Evolutionary conservation across 2,329 filamentous ascomycete species (phyloP), one percentile per base, ranked within the genome.

Genomic region (Verticillium tricorpus): DNA sequence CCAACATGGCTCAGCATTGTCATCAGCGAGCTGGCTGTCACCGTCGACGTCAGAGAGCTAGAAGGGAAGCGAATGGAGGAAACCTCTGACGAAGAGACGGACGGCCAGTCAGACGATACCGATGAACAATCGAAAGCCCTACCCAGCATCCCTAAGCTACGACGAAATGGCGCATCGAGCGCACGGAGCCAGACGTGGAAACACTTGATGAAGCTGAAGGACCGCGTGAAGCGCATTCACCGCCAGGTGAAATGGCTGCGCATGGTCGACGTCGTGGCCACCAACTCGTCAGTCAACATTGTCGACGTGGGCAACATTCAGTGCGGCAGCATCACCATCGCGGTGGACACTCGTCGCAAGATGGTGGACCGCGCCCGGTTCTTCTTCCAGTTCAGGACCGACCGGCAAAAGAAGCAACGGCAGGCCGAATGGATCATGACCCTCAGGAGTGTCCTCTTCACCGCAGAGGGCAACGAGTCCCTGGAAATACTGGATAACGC

Each of bases 401-500:
- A 85, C 66, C 82, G 82, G 54, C 81, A 82, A 31, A 74, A 74
- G 35, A 76, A 74, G 15, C 70, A 86, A 58, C 72, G 85, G 56
- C 93, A 95, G 45, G 94, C 93, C 1, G 96, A 99, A 79, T 99
- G 96, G 94, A 94, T 96, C 66, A 84, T 96, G 69, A 90, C 90
- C 8, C 76, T 94, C 59, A 87, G 92, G 63, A 97, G 93, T 74
- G 85, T 98, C 56, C 81, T 98, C 7, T 96, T 99, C 69, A 96
- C 92, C 0, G 87, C 92, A 1, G 89, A 96, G 62, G 93, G 92
- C 37, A 84, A 85, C 60, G 93, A 98, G 62, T 89, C 93, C 1
- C 87, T 92, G 61, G 94, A 99, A 74, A 79, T 99, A 2, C 78
- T 99, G 67, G 96, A 99, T 73, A 90, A 93, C 70, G 87, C 91